A percentile compares a stretch with the other conserved stretches of the same genome.
These are phyloP conservation scores for Daldinia sp. DNA, from an alignment of 2,329 filamentous ascomycete genomes.

Conservation along the genomic window DNA sequence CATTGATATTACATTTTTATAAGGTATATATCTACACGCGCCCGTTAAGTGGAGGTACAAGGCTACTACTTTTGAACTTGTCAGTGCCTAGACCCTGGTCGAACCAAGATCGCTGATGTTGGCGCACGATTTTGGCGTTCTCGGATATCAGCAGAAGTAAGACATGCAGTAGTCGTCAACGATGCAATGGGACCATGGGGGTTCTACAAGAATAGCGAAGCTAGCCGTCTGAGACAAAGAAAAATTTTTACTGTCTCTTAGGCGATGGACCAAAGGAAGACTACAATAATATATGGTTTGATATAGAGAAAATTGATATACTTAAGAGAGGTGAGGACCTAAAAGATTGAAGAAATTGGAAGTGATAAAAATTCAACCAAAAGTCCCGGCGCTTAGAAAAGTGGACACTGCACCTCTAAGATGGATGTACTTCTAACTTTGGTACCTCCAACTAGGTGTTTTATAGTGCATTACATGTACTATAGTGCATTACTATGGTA, in stretches of 20 bases:
- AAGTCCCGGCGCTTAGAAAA: slow-evolving; percentile 35
- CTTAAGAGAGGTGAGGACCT: not conserved
- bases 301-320: slow-evolving; percentile 8
- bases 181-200: slow-evolving; percentile 47
- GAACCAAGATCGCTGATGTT: slow-evolving; percentile 45
- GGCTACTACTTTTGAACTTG: slow-evolving; percentile 18
- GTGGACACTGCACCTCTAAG: slow-evolving; percentile 16
- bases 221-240: slow-evolving; percentile 39
- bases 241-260: slow-evolving; percentile 12
- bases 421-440: not conserved
- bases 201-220: slow-evolving; percentile 40
- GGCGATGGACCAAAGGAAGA: slow-evolving; percentile 18
- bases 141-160: slow-evolving; percentile 44
- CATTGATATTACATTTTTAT: not conserved
- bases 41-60: slow-evolving; percentile 37
- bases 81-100: slow-evolving; percentile 23
- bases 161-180: slow-evolving; percentile 51
- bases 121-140: slow-evolving; percentile 37
- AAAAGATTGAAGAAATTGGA: slow-evolving; percentile 2
- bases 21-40: slow-evolving; percentile 28
- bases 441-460: not conserved
- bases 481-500: not conserved
- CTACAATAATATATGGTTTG: slow-evolving; percentile 12
- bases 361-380: slow-evolving; percentile 23
- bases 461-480: not conserved